Conservation (phyloP, 2,329 filamentous ascomycete genomes). For the Dothistroma pini region DNA sequence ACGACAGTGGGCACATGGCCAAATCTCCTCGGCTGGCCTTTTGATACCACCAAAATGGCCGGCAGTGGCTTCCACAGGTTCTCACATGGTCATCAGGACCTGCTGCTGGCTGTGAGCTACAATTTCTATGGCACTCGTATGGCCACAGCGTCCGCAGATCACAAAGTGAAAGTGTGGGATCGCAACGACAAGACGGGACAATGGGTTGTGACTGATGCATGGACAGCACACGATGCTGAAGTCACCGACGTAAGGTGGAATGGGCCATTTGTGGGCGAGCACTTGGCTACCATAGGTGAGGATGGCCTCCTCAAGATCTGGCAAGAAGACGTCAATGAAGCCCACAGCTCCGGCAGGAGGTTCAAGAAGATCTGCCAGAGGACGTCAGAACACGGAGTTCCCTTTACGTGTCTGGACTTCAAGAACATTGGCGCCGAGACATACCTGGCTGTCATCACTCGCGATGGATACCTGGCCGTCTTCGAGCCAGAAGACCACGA, state of each 20-base stretch:
- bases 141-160: slow-evolving; percentile 86
- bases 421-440: slow-evolving; percentile 81
- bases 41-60: slow-evolving; percentile 21
- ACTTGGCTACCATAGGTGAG: slow-evolving; percentile 82
- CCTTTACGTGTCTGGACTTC: slow-evolving; percentile 76
- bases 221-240: slow-evolving; percentile 86
- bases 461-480: slow-evolving; percentile 74
- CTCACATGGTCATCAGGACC: slow-evolving; percentile 71
- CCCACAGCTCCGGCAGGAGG: slow-evolving; percentile 68
- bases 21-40: background rate
- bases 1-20: background rate
- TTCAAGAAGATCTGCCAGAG: slow-evolving; percentile 69
- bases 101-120: slow-evolving; percentile 81
- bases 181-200: slow-evolving; percentile 68
- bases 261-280: slow-evolving; percentile 80
- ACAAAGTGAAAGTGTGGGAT: slow-evolving; percentile 89
- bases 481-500: slow-evolving; percentile 85
- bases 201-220: slow-evolving; percentile 81
- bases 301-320: slow-evolving; percentile 89
- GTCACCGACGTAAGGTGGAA: slow-evolving; percentile 94
- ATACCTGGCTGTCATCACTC: slow-evolving; percentile 78
- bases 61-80: slow-evolving; percentile 52
- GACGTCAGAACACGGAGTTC: slow-evolving; percentile 63
- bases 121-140: slow-evolving; percentile 91
- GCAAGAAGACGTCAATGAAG: slow-evolving; percentile 82